Evolutionary conservation across 1,284 basidiomycete species (phyloP), one percentile per base, ranked within the genome.

Genomic region (Cutaneotrichosporon sp.): DNA sequence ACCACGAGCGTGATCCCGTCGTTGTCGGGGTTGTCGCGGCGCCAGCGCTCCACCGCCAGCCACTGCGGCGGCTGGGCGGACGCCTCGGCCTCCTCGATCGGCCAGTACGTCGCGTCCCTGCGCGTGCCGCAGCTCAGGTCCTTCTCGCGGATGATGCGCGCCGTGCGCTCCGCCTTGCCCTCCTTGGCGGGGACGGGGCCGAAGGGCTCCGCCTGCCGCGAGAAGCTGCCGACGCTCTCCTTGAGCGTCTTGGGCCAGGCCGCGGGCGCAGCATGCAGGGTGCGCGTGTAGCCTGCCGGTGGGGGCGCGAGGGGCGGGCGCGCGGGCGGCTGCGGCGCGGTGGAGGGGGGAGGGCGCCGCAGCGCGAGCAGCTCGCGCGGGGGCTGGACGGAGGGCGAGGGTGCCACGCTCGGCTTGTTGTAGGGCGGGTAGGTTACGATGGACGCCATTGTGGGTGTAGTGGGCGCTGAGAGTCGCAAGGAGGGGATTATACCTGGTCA

Each of bases 201-300:
- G 57, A 65, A 72, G n/a, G 66, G 67, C 29, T 52, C 56, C 50
- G 65, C 68, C 53, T 27, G 33, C 54, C 65, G 61, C 65, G 29
- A 59, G 61, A 66, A 56, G 51, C 47, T 3, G 46, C 67, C 59
- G 63, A 66, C 13, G 82, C 82, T 11, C 22, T 67, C 59, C 22
- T 33, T 43, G 22, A 66, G 56, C 18, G 57, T 49, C 24, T 89
- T 83, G 3, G 89, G 85, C 69, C 84, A 85, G 0, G 88, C 86
- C 5, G 88, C 87, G 0, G 89, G 89, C 20, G 90, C 76, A 42
- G 91, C 73, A 69, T 93, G 91, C 0, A 88, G 88, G 0, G 84
- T 85, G 4, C 83, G 72, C 16, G 69, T 75, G 72, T 82, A 87
- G 11, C 72, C 69, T 56, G 7, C 67, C 65, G 43, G 75, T 69